Base-by-base conservation (phyloP, 2,329 filamentous ascomycete genomes). In the Fusarium praegraminearum region DNA sequence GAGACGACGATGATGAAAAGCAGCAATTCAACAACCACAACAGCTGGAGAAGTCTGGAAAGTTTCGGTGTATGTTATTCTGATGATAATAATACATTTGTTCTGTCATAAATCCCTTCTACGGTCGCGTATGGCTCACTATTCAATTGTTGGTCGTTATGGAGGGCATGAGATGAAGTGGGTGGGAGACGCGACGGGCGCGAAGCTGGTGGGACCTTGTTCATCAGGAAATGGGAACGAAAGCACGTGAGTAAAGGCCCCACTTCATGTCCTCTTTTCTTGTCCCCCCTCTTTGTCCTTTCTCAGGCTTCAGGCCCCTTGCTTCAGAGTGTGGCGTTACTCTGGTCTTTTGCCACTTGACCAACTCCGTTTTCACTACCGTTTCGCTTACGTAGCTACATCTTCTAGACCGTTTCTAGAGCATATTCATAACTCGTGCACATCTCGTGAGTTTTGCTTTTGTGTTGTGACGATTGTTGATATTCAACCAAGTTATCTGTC, bases 121-220 rank as follows among this genome's bases (percentile, higher is more conserved):
- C 76, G 80, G 77, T 78, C 61, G 50, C 67, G 65, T 35, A 45
- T 64, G 18, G 53, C 30, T 63, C 58, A 63, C 55, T 26, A 65
- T 43, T 10, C 26, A 33, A 35, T 55, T 33, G 20, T 49, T 53
- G 24, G 49, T 56, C 62, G 69, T 78, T 64, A 63, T 76, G 77
- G 79, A 77, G 80, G 80, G 78, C 72, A 77, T 78, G 76, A 73
- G 72, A 76, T 78, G 78, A 80, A 71, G 79, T 80, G 75, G 76
- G 73, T 71, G 79, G 79, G 76, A 80, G 79, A 82, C 82, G 81
- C 81, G 82, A 80, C 78, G 76, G 78, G 76, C 79, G 79, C 79
- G 79, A 77, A 77, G 65, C 76, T 78, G 74, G 78, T 75, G 77
- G 76, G 73, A 72, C 76, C 67, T 56, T 56, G 73, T 57, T 70